These are phyloP conservation scores for Colletotrichum shisoi DNA, from an alignment of 2,329 filamentous ascomycete genomes.

Conservation along the genomic window DNA sequence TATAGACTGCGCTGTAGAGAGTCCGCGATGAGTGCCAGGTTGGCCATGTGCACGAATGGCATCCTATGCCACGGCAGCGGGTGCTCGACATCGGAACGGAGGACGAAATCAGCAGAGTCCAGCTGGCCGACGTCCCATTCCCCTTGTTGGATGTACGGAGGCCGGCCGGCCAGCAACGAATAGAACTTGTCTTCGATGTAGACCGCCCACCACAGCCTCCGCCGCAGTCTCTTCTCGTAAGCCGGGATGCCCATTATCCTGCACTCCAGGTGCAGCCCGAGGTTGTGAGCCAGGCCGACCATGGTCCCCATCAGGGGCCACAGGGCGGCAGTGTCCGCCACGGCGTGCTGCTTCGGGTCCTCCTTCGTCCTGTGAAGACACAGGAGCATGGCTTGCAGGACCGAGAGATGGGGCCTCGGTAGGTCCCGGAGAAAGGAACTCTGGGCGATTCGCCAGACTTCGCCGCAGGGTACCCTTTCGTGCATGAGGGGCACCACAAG, in stretches of 20 bases:
- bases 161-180: constrained; percentile 48
- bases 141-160: constrained; percentile 47
- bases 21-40: constrained; percentile 2
- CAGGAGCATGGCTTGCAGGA: constrained; percentile 8
- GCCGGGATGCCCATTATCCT: constrained; percentile 50
- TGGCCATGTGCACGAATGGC: not conserved
- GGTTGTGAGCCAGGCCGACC: constrained; percentile 47
- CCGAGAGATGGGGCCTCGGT: not conserved
- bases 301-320: constrained; percentile 51
- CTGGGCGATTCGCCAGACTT: not conserved
- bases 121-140: constrained; percentile 44
- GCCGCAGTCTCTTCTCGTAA: constrained; percentile 50
- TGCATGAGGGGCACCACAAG: not conserved
- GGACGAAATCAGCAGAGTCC: not conserved
- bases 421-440: not conserved
- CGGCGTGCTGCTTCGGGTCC: not conserved
- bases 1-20: not conserved
- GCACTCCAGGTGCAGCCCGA: constrained; percentile 50
- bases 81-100: not conserved
- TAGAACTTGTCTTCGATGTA: constrained; percentile 52
- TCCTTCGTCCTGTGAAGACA: not conserved
- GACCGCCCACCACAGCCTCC: constrained; percentile 52
- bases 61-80: not conserved
- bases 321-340: constrained; percentile 47
- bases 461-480: not conserved